Conservation (phyloP, 148 eudicot species). For the Heliosperma pusillum region DNA sequence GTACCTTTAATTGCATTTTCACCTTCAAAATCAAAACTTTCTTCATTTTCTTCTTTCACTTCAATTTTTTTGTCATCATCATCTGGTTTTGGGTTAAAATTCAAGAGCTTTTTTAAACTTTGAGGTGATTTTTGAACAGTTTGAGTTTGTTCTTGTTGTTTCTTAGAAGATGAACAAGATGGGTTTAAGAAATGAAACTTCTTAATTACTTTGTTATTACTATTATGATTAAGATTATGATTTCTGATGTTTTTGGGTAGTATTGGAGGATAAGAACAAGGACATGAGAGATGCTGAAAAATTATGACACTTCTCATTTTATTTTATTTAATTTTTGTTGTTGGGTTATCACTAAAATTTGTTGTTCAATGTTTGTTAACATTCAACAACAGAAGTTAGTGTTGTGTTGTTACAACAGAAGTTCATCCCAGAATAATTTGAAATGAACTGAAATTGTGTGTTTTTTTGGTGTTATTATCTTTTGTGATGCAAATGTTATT, state of each 20-base stretch:
- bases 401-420: neutral
- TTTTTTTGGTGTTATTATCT: neutral
- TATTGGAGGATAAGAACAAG: conserved; percentile 18
- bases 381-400: neutral
- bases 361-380: neutral
- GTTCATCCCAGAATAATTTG: neutral
- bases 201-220: neutral
- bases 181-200: conserved; percentile 47
- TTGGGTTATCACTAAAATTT: too few species aligned
- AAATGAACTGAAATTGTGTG: neutral
- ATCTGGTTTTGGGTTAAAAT: conserved; percentile 43
- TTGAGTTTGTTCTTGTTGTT: conserved; percentile 34
- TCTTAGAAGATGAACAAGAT: conserved; percentile 66
- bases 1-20: conserved; percentile 71
- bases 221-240: conserved; percentile 1
- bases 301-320: conserved; percentile 33
- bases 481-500: neutral
- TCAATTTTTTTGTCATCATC: conserved; percentile 13
- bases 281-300: conserved; percentile 27
- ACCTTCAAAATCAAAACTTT: conserved; percentile 36
- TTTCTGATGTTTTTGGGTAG: conserved; percentile 4
- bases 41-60: conserved; percentile 12
- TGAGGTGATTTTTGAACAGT: conserved; percentile 45
- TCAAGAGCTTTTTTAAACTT: conserved; percentile 42
- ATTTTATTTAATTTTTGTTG: too few species aligned